Base-by-base conservation (phyloP, 192 early-diverging fungal genomes). In the Entomortierella lignicola region DNA sequence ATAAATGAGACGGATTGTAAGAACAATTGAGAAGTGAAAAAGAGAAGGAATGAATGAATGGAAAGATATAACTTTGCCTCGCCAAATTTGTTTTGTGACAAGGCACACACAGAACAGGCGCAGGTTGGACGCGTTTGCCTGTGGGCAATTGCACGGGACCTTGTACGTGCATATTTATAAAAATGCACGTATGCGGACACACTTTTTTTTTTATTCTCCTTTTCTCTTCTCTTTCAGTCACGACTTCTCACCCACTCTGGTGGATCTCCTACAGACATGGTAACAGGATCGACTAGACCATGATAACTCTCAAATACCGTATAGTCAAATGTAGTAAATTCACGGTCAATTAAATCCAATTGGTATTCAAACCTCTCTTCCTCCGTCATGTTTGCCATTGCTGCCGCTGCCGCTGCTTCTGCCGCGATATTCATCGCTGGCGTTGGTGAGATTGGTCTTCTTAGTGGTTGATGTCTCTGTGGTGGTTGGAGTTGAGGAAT, bases 301-400 rank as follows among this genome's bases (percentile, higher is more conserved):
- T 88, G 81, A 69, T 93, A 93, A 47, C 87, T 83, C 51, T 96
- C 93, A 80, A 89, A 94, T 47, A 95, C 89, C 43, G 90, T 88
- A 69, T 89, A 96, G 79, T 96, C 95, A 85, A 95, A 97, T n/a
- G 86, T 70, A 26, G 89, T 87, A 72, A 96, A 97, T 30, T 88
- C 75, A n/a, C 85, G 86, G 61, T 92, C 84, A 26, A 97, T 91
- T 20, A 87, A 75, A 26, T 90, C 75, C 75, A 79, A 52, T 41
- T 60, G 60, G 26, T 58, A 69, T 8, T 32, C 50, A 29, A 70
- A 50, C 51, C 50, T 69, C 12, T 66, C 75, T 26, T 70, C 48
- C 2, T 59, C 59, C 1, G 60, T 50, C 62, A 79, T 53, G 42
- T 70, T 48, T 13, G 67, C 63, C 29, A 65, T 54, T n/a, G 59